phyloP scores from a whole-genome alignment of 2,329 filamentous ascomycete species.

The Lanzia echinophila region DNA sequence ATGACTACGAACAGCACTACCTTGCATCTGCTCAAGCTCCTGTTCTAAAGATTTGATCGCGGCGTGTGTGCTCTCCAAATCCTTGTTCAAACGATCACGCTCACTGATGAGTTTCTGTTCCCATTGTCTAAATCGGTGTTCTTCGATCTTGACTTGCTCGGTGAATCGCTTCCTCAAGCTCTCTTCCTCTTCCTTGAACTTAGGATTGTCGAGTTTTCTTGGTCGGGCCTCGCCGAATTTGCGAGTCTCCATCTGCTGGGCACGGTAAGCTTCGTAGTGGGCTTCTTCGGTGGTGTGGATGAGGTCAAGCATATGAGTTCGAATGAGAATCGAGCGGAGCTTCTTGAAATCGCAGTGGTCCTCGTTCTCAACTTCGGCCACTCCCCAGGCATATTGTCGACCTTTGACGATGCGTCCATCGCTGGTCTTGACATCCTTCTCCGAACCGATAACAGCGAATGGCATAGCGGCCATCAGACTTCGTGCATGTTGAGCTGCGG shows the following conservation, averaged over 20 bases:
- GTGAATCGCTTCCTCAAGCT: constrained; percentile 97
- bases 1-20: constrained; percentile 78
- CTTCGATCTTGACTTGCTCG: constrained; percentile 99
- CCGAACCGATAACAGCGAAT: constrained; percentile 96
- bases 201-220: constrained; percentile 98
- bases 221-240: constrained; percentile 98
- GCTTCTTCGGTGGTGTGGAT: constrained; percentile 99
- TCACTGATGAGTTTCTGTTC: constrained; percentile 99
- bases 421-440: constrained; percentile 96
- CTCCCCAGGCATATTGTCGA: constrained; percentile 98
- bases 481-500: constrained; percentile 88
- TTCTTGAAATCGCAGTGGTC: constrained; percentile 99
- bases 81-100: constrained; percentile 98
- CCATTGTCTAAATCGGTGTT: constrained; percentile 98
- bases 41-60: constrained; percentile 85
- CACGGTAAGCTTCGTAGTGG: constrained; percentile 98
- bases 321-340: constrained; percentile 95
- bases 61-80: constrained; percentile 95
- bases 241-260: constrained; percentile 98
- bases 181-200: constrained; percentile 99
- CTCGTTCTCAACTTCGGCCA: constrained; percentile 98
- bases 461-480: constrained; percentile 96
- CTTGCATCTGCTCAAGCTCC: constrained; percentile 91
- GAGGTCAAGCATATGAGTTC: constrained; percentile 98
- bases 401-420: constrained; percentile 98